Evolutionary conservation across 192 early-diverging fungal genomes (phyloP).

Genomic region (Phycomyces nitens): DNA sequence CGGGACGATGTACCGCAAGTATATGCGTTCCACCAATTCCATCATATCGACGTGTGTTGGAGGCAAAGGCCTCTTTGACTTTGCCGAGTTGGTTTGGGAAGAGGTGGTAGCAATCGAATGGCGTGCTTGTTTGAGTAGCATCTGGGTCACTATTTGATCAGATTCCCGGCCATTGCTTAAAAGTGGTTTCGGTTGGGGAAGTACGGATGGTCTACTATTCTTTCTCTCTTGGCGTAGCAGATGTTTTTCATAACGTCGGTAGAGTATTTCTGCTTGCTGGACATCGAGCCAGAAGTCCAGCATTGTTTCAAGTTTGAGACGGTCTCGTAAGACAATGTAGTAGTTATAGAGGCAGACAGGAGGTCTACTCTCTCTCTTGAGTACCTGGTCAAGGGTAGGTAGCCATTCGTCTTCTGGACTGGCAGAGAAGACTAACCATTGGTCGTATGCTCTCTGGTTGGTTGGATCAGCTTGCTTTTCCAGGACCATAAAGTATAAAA

Average conservation of each 20-base stretch:
- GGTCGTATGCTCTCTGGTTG: neutral
- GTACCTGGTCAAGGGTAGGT: conserved; percentile 65
- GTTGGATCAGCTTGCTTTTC: conserved; percentile 4
- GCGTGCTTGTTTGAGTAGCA: conserved; percentile 21
- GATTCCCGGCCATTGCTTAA: conserved; percentile 1
- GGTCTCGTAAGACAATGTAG: conserved; percentile 67
- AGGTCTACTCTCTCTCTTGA: conserved; percentile 59
- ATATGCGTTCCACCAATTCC: conserved; percentile 53
- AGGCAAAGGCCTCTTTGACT: conserved; percentile 11
- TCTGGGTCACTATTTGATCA: conserved; percentile 18
- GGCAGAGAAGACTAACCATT: neutral
- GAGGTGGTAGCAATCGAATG: conserved; percentile 12
- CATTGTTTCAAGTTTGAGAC: conserved; percentile 54
- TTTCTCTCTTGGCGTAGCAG: conserved; percentile 5
- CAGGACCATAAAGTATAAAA: neutral
- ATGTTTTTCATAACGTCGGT: conserved; percentile 46
- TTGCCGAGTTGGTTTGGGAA: conserved; percentile 1
- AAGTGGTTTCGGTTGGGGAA: conserved; percentile 1
- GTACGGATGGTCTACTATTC: neutral
- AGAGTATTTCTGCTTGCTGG: conserved; percentile 63
- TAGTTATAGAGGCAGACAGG: conserved; percentile 76
- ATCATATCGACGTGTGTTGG: conserved; percentile 47
- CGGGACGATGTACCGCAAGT: conserved; percentile 47
- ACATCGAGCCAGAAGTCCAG: conserved; percentile 80
- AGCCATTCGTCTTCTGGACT: conserved; percentile 26